Base-by-base conservation (phyloP, 2,329 filamentous ascomycete species). In the Stachybotrys chartarum region DNA sequence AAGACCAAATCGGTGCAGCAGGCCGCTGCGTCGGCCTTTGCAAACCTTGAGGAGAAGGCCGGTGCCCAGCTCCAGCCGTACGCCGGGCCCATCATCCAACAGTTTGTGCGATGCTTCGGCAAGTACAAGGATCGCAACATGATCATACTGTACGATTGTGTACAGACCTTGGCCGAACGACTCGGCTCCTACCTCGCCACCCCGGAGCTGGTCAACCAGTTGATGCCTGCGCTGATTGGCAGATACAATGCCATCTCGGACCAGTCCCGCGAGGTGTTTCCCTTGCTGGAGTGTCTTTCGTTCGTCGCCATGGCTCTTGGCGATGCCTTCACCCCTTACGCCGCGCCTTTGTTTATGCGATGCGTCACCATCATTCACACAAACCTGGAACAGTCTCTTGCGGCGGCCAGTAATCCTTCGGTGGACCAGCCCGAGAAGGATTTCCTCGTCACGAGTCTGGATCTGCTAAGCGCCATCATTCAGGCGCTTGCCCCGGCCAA, bases 81-180 rank as follows among this genome's bases (percentile, higher is more conserved):
- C 73, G 92, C 90, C 64, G 82, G 87, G 31, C 90, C 92, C 30
- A 97, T 99, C 64, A 84, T 97, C 54, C 87, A 86, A 58, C 94
- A 97, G 69, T 97, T 93, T 66, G 91, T 97, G 53, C 80, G 82
- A 58, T 99, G 94, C 72, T 99, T 99, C 72, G 82, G 79, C 54
- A 91, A 89, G 72, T 99, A 97, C 83, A 97, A 99, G 79, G 93
- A 97, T 72, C 87, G 91, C 66, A 99, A 99, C 75, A 97, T 97
- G 85, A 97, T 95, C 75, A 95, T 97, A 54, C 83, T 99, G 39
- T 99, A 99, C 75, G 94, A 99, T 74, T 97, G 94, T 70, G 90
- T 99, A 39, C 94, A 99, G 75, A 99, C 94, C 0, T 78, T 99
- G 56, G 94, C 94, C 4, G 94, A 99, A 71, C 88, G 91, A 66